phyloP scores from a whole-genome alignment of 495 filamentous ascomycete species.

The Cudoniella acicularis region DNA sequence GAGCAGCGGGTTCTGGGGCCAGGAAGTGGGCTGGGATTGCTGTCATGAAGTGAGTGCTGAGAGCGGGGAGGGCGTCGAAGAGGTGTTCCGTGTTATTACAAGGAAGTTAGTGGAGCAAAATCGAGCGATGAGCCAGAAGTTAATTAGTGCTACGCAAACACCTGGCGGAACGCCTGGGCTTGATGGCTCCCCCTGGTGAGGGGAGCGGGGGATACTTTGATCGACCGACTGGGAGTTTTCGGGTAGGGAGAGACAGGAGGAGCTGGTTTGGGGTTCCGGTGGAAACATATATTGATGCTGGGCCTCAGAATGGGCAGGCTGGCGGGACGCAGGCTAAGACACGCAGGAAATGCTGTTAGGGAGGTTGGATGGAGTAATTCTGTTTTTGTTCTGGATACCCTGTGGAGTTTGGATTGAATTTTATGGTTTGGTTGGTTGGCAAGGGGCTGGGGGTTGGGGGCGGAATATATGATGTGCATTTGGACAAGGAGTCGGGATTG shows the following conservation, averaged over 20 bases:
- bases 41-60: slow-evolving; percentile 96
- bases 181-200: slow-evolving; percentile 6
- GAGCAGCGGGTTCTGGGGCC: slow-evolving; percentile 82
- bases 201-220: slow-evolving; percentile 42
- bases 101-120: slow-evolving; percentile 92
- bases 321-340: slow-evolving; percentile 34
- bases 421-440: background rate
- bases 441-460: no score
- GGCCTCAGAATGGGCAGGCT: slow-evolving; percentile 27
- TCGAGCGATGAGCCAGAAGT: slow-evolving; percentile 57
- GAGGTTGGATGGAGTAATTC: background rate
- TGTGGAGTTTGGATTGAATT: slow-evolving; percentile 10
- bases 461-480: slow-evolving; percentile 15
- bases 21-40: slow-evolving; percentile 91
- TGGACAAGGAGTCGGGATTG: slow-evolving; percentile 2
- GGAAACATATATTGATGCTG: slow-evolving; percentile 34
- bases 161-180: slow-evolving; percentile 29
- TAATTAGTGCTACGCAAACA: slow-evolving; percentile 14
- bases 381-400: slow-evolving; percentile 19
- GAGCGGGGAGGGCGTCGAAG: slow-evolving; percentile 93
- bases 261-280: slow-evolving; percentile 60
- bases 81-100: slow-evolving; percentile 93
- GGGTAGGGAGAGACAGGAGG: slow-evolving; percentile 57
- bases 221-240: slow-evolving; percentile 50
- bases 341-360: slow-evolving; percentile 47